These are phyloP conservation scores for Cruciata laevipes DNA, from an alignment of 257 asterid species.

Conservation along the genomic window DNA sequence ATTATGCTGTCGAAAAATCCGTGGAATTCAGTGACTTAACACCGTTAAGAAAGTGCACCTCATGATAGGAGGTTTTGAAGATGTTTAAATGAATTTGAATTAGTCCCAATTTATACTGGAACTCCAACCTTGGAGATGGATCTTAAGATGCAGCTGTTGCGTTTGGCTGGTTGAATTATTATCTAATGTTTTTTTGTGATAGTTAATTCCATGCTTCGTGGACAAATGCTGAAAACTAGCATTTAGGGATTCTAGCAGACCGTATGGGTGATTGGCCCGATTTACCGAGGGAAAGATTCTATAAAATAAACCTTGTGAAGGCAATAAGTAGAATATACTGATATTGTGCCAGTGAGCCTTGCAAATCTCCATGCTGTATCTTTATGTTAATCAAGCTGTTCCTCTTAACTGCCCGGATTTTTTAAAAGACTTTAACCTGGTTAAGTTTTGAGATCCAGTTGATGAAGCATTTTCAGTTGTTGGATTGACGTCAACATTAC, in stretches of 20 bases:
- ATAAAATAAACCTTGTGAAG: background rate
- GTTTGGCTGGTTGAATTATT: no score
- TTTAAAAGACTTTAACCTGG: background rate
- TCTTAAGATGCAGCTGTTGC: no score
- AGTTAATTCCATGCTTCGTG: background rate
- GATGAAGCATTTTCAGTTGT: background rate
- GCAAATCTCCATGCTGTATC: conserved; percentile 1
- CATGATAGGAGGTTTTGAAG: background rate
- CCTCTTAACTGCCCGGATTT: background rate
- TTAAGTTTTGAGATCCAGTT: background rate
- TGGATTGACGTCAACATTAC: background rate
- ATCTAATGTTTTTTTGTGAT: no score
- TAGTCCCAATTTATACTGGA: background rate
- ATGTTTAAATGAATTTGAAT: background rate
- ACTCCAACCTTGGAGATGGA: background rate
- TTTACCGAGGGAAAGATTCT: background rate
- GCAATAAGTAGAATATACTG: background rate
- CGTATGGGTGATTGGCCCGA: background rate
- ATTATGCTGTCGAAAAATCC: no score
- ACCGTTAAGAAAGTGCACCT: background rate
- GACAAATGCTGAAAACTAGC: background rate
- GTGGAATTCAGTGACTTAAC: background rate
- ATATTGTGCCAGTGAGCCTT: background rate
- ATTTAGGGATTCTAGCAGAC: background rate
- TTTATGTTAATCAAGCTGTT: background rate